These are phyloP conservation scores for Aspergillus vadensis DNA, from an alignment of 2,329 filamentous ascomycete genomes.

Conservation along the genomic window DNA sequence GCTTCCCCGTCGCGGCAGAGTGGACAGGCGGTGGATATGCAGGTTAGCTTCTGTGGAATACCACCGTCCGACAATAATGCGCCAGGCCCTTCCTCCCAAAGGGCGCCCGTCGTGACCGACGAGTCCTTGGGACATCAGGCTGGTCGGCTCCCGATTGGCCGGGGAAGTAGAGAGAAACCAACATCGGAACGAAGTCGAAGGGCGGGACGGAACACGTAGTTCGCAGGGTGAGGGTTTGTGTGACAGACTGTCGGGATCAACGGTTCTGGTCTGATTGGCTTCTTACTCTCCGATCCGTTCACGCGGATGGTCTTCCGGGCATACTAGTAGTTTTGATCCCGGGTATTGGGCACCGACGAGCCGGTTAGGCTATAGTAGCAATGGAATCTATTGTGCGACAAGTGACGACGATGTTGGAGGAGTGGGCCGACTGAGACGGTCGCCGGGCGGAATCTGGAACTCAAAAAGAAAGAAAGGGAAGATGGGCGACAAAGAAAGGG, in stretches of 20 bases:
- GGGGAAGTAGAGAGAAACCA: not conserved
- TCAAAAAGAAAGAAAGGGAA: not conserved
- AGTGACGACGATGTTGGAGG: not conserved
- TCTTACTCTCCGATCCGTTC: conserved; percentile 12
- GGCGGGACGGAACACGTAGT: conserved; percentile 11
- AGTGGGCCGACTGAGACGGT: not conserved
- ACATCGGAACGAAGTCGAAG: conserved; percentile 1
- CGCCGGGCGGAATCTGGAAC: not conserved
- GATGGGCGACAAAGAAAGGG: not conserved
- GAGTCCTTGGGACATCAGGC: not conserved
- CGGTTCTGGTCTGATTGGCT: conserved; percentile 10
- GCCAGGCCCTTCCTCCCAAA: not conserved
- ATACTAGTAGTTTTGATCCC: conserved; percentile 6
- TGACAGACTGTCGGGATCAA: conserved; percentile 11
- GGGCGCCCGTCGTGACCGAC: not conserved
- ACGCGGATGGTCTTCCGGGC: conserved; percentile 10
- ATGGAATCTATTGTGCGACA: conserved; percentile 1
- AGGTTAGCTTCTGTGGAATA: not conserved
- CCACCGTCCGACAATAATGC: not conserved
- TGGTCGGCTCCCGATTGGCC: conserved; percentile 2
- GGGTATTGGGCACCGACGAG: conserved; percentile 10
- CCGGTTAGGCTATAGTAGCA: conserved; percentile 7
- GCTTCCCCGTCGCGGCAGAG: not conserved
- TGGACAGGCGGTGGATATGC: conserved; percentile 1
- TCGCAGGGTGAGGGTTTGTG: conserved; percentile 9